Base-by-base conservation (phyloP, 768 basidiomycete genomes). In the Russula abietina region DNA sequence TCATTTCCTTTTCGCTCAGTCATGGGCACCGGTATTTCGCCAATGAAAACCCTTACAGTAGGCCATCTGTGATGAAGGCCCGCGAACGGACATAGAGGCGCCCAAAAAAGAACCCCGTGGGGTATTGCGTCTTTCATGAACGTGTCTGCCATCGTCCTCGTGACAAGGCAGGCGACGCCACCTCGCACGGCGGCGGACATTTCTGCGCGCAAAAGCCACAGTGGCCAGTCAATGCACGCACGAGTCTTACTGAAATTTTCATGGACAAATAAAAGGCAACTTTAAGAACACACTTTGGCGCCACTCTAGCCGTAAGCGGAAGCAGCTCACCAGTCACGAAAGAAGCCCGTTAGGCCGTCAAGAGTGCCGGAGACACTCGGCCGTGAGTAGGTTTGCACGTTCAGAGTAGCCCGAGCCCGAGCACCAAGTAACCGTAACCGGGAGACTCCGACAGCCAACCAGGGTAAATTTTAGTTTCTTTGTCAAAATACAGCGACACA, bases 91-190 rank as follows among this genome's bases (percentile, higher is more conserved):
- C 22, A 41, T 19, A 43, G 24, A 43, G 30, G 39, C 54, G 26
- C 54, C 36, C 10, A 32, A n/a, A n/a, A n/a, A 16, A n/a, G 28
- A 45, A 32, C 32, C 45, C 11, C 33, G 41, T 11, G 54, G 24
- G 54, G 9, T 8, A n/a, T 14, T 10, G 11, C 19, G 39, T 55
- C 22, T 19, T 39, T 26, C 9, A 17, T 41, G 38, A 55, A 56
- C 55, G 55, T 56, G 41, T 32, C 55, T 55, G 17, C 41, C 41
- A 56, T 56, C 22, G 55, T 45, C n/a, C 41, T 45, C 39, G 55
- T 56, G 41, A 43, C 41, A 12, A 24, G 12, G 14, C 7, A 11
- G 5, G 17, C 26, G 26, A 17, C 48, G 26, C 48, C 24, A 49
- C 48, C 11, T 30, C 28, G 24, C 19, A 24, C 51, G 5, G 32